phyloP scores from a whole-genome alignment of 768 basidiomycete species.

The Xerocomellus dryophilus region DNA sequence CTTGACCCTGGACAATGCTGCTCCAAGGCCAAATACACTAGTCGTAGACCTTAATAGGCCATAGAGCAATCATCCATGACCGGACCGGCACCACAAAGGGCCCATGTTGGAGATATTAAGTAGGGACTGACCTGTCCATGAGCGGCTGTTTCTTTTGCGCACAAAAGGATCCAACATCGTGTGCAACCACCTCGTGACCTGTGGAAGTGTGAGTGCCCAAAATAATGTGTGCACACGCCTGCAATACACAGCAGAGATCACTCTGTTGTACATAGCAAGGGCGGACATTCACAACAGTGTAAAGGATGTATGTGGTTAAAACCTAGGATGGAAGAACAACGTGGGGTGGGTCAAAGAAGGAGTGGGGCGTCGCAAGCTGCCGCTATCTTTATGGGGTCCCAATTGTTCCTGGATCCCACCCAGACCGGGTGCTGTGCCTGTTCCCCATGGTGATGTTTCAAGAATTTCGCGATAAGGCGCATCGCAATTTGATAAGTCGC shows the following conservation, averaged over 20 bases:
- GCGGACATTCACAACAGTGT: constrained; percentile 17
- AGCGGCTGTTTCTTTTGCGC: not conserved
- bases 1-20: not conserved
- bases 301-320: constrained; percentile 10
- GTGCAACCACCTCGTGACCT: not conserved
- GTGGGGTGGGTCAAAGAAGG: not conserved
- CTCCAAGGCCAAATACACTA: too few species aligned
- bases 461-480: too few species aligned
- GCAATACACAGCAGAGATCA: constrained; percentile 24
- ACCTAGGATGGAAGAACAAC: not conserved
- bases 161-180: not conserved
- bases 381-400: not conserved
- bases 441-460: too few species aligned
- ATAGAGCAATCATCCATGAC: too few species aligned
- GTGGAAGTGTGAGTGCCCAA: not conserved
- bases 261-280: constrained; percentile 26
- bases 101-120: too few species aligned
- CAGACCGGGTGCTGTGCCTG: too few species aligned
- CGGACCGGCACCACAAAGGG: too few species aligned
- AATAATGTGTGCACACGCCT: constrained; percentile 24
- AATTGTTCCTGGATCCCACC: not conserved
- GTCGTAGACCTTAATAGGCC: not conserved
- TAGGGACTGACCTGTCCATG: too few species aligned
- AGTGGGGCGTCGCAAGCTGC: not conserved
- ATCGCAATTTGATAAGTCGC: too few species aligned